Base-by-base conservation (phyloP, 352 stramenopile species). In the Phytophthora hibernalis region DNA sequence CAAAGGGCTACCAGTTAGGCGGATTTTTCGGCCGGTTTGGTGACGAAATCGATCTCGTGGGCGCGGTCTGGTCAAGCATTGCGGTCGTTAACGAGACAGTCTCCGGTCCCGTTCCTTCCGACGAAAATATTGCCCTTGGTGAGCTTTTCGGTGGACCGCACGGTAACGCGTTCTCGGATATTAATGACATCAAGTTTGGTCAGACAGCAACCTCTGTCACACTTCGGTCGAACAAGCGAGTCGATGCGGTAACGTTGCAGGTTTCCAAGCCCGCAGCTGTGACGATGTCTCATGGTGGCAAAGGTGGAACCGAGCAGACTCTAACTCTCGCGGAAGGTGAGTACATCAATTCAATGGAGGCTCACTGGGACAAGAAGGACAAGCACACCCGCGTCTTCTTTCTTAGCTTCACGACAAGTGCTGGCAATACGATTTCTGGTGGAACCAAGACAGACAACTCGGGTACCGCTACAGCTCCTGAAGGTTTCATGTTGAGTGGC, bases 341-440 rank as follows among this genome's bases (percentile, higher is more conserved):
- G 24, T 40, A 38, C 38, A 69, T 72, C 13, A 69, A 42, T 10
- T 69, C 62, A 0, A 68, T 85, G 43, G 77, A 89, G 53, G 21
- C 65, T 22, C 80, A 89, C 53, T 75, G 65, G 74, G 80, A 20
- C n/a, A 75, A 83, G 74, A 72, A 85, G 21, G 51, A 63, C 28
- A 31, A 59, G 5, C 58, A 62, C 33, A 87, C 77, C 13, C 70
- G 68, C 15, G 67, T 85, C 13, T 87, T 83, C 54, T 87, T 77
- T 49, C 52, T 85, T 13, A 78, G 70, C 20, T 73, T 76, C 5
- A 74, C 58, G 5, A 89, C 80, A 0, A 86, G 59, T 43, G 51
- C 54, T 0, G 71, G 69, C 5, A 70, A 79, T 3, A 72, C 63
- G 5, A 48, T 87, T 1, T 50, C 59, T 1, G 57, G 40, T n/a